Evolutionary conservation across 2,329 filamentous ascomycete genomes (phyloP).

Genomic region (Leptographium procerum): DNA sequence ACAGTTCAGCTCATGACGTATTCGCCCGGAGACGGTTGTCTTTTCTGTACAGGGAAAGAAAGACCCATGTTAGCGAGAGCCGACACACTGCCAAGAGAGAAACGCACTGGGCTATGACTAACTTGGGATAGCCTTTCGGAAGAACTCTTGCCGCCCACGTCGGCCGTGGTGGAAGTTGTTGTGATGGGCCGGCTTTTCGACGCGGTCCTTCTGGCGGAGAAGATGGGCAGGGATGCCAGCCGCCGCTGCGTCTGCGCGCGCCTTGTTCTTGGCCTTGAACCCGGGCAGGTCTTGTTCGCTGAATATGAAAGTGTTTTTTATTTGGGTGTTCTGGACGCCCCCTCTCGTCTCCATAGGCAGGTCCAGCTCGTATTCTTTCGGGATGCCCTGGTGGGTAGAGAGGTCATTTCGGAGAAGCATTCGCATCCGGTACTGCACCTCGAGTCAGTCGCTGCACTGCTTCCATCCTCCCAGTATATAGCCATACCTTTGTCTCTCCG

Average conservation of each 20-base stretch:
- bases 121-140: conserved; percentile 66
- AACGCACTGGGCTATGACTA: conserved; percentile 1
- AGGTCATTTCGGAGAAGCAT: conserved; percentile 59
- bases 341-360: conserved; percentile 40
- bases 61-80: conserved; percentile 12
- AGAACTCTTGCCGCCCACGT: conserved; percentile 41
- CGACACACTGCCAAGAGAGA: background rate
- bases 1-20: conserved; percentile 66
- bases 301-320: conserved; percentile 83
- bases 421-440: conserved; percentile 31
- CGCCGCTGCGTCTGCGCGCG: conserved; percentile 42
- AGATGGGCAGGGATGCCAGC: conserved; percentile 49
- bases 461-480: background rate
- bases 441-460: background rate
- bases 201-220: conserved; percentile 29
- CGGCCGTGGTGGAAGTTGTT: conserved; percentile 12
- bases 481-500: conserved; percentile 30
- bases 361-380: conserved; percentile 78
- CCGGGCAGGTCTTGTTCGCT: conserved; percentile 86
- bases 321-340: conserved; percentile 29
- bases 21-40: conserved; percentile 61
- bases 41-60: conserved; percentile 45
- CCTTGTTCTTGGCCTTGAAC: conserved; percentile 49
- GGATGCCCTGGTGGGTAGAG: conserved; percentile 60
- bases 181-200: conserved; percentile 30